phyloP scores from a whole-genome alignment of 805 yeast species.

The Nematodospora valgi region DNA sequence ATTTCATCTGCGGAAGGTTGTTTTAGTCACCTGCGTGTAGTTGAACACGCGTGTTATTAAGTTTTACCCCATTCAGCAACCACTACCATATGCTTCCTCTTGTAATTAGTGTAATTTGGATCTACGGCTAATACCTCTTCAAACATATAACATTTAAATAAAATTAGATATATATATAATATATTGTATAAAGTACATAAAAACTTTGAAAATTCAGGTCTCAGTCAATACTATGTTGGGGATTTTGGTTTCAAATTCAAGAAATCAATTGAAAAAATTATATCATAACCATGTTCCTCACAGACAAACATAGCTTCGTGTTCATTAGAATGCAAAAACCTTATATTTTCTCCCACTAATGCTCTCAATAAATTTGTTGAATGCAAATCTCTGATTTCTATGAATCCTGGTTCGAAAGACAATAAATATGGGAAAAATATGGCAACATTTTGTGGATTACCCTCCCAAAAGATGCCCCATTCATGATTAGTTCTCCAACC shows the following conservation, averaged over 20 bases:
- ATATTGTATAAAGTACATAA: too few relatives aligned
- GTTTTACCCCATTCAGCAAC: too few relatives aligned
- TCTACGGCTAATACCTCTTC: too few relatives aligned
- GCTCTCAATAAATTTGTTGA: slow-evolving; percentile 81
- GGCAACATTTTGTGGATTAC: slow-evolving; percentile 88
- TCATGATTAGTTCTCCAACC: slow-evolving; percentile 96
- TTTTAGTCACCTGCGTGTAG: too few relatives aligned
- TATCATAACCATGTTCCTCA: slow-evolving; percentile 88
- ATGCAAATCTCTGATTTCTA: slow-evolving; percentile 90
- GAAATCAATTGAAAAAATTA: slow-evolving; percentile 88
- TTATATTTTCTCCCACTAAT: slow-evolving; percentile 87
- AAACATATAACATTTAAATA: too few relatives aligned
- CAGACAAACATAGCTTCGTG: slow-evolving; percentile 92
- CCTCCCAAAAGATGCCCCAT: slow-evolving; percentile 97
- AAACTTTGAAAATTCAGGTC: too few relatives aligned
- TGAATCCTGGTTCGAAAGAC: slow-evolving; percentile 85
- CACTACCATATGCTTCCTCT: too few relatives aligned
- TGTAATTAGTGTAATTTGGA: too few relatives aligned
- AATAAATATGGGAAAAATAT: slow-evolving; percentile 90
- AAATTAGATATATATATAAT: too few relatives aligned
- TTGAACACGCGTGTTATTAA: too few relatives aligned
- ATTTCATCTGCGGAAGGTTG: too few relatives aligned
- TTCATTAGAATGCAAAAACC: slow-evolving; percentile 84
- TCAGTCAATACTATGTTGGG: too few relatives aligned
- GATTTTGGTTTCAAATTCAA: slow-evolving; percentile 55